Evolutionary conservation across 306 rosid species (phyloP).

Genomic region (Quercus engelmannii): DNA sequence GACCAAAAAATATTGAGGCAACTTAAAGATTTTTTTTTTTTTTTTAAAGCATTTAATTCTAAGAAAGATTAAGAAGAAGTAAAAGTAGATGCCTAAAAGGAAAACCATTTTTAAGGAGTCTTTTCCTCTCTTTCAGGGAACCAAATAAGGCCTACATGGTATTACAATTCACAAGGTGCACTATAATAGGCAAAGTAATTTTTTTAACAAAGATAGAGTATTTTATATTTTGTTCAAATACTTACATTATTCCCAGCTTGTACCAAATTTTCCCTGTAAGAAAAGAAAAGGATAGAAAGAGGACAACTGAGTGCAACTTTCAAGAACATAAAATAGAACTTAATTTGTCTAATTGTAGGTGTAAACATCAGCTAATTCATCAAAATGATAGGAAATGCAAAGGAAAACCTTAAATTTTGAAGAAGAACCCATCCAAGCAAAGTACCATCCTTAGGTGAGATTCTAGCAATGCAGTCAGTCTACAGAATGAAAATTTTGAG

Average conservation of each 20-base stretch:
- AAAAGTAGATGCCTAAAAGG: background rate
- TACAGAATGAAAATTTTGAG: constrained; percentile 24
- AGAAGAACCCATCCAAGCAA: constrained; percentile 87
- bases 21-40: too few species aligned
- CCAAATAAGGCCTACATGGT: background rate
- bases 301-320: constrained; percentile 9
- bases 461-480: constrained; percentile 86
- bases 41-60: too few species aligned
- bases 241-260: constrained; percentile 61
- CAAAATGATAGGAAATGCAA: constrained; percentile 1
- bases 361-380: background rate
- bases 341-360: background rate
- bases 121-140: background rate
- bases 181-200: background rate
- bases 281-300: background rate
- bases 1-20: background rate
- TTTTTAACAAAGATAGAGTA: background rate
- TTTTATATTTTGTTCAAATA: constrained; percentile 1
- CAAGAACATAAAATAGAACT: constrained; percentile 1
- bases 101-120: background rate
- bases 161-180: background rate
- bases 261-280: constrained; percentile 46
- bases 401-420: constrained; percentile 60
- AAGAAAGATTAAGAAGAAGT: too few species aligned
- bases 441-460: constrained; percentile 61